Conservation (phyloP, 108 stramenopile species). For the Skeletonema grethae region DNA sequence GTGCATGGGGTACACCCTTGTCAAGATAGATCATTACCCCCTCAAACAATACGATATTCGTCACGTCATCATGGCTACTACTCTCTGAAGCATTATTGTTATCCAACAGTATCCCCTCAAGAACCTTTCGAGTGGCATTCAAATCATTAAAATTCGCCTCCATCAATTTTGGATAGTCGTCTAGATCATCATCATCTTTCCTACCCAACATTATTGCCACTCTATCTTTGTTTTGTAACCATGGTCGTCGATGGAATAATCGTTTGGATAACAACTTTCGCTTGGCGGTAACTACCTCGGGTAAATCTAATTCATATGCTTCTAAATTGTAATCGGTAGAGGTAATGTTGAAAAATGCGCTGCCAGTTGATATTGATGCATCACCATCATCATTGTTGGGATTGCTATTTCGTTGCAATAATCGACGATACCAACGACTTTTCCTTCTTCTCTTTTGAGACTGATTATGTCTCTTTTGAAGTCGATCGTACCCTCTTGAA, state of each 20-base stretch:
- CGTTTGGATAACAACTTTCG: conserved; percentile 53
- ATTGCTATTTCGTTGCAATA: conserved; percentile 8
- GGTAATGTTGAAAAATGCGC: conserved; percentile 23
- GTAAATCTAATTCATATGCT: conserved; percentile 67
- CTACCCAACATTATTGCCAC: too few species aligned
- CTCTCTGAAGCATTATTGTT: conserved; percentile 12
- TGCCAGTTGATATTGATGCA: neutral
- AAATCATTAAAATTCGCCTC: conserved; percentile 68
- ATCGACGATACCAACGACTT: neutral
- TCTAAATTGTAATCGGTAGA: conserved; percentile 27
- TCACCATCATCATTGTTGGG: neutral
- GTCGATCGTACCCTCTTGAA: neutral
- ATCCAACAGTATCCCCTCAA: conserved; percentile 36
- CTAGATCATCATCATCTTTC: neutral
- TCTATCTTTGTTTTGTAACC: conserved; percentile 8
- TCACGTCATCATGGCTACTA: too few species aligned
- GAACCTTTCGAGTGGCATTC: conserved; percentile 29
- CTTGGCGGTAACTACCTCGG: conserved; percentile 64
- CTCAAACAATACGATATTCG: conserved; percentile 71
- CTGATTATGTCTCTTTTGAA: neutral
- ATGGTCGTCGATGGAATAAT: conserved; percentile 54
- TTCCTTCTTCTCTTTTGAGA: neutral
- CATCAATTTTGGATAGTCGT: conserved; percentile 43
- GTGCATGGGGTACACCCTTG: conserved; percentile 55
- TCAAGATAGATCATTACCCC: conserved; percentile 84